Base-by-base conservation (phyloP, 169 alveolate species). In the Plasmodium ovale region DNA sequence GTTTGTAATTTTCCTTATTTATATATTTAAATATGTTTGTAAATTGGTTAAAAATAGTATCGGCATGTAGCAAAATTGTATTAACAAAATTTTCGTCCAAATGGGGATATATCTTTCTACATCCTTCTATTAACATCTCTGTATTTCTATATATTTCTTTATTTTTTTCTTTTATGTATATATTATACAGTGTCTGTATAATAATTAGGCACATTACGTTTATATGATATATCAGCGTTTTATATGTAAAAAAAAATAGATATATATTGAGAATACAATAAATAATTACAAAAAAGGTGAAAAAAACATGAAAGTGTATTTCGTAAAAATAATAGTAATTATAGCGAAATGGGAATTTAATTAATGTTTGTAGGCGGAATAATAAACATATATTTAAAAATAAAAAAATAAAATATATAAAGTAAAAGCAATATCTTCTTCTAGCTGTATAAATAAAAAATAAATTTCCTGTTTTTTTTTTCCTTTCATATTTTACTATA, bases 61-160 rank as follows among this genome's bases (percentile, higher is more conserved):
- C 90, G 5, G 90, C 84, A 58, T 68, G 59, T 12, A 82, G 62
- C 29, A 82, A 58, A 6, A 82, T 58, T 29, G 35, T 33, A 53
- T 82, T 56, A 35, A 35, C 85, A 82, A 82, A 82, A 27, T 82
- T 54, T 6, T 37, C 42, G 19, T 67, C 90, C 25, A 82, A 67
- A 33, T 65, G 35, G n/a, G 33, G 14, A 49, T 53, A 67, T 39
- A 82, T 33, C 27, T 16, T 35, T 49, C 67, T 82, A 31, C 90
- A 82, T 9, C 84, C 90, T 47, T 82, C 84, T n/a, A 82, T 82
- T 29, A 82, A 42, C 23, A 59, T 82, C 67, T 82, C 90, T 2
- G 90, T 82, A 56, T 82, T 82, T 14, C 72, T 39, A 33, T 82
- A 82, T 12, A 82, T 82, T 67, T 82, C 90, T 82, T 82, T 82